phyloP scores from a whole-genome alignment of 1,284 basidiomycete genomes.

The Phellopilus nigrolimitatus region DNA sequence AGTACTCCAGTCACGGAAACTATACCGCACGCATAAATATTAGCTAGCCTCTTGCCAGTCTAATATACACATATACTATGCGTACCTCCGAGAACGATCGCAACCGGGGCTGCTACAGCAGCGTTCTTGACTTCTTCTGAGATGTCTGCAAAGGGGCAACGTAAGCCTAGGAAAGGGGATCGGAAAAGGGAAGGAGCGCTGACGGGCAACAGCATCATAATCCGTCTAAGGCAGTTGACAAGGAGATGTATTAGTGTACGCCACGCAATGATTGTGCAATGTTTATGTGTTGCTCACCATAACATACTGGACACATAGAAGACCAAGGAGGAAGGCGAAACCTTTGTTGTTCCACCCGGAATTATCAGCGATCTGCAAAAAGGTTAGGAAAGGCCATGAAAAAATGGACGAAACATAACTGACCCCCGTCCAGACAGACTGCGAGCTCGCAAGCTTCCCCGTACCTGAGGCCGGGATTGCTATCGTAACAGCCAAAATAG shows the following conservation, averaged over 20 bases:
- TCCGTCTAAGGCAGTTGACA: slow-evolving; percentile 23
- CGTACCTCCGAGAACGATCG: slow-evolving; percentile 21
- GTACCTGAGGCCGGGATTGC: slow-evolving; percentile 18
- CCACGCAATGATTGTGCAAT: background rate
- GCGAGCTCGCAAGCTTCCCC: slow-evolving; percentile 16
- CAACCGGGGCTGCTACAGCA: slow-evolving; percentile 20
- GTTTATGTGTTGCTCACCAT: slow-evolving; percentile 16
- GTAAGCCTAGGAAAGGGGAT: background rate
- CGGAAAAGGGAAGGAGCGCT: background rate
- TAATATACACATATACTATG: background rate
- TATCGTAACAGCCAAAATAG: slow-evolving; percentile 20
- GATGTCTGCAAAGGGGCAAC: slow-evolving; percentile 14
- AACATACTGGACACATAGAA: slow-evolving; percentile 24
- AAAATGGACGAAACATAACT: background rate
- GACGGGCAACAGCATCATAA: slow-evolving; percentile 24
- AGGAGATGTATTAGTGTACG: background rate
- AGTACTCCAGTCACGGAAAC: slow-evolving; percentile 3
- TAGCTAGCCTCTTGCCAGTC: slow-evolving; percentile 15
- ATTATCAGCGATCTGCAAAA: slow-evolving; percentile 21
- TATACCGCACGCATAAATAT: slow-evolving; percentile 7
- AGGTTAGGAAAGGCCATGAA: background rate
- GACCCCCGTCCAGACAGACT: slow-evolving; percentile 21
- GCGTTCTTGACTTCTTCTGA: slow-evolving; percentile 24
- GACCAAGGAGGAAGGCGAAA: slow-evolving; percentile 23
- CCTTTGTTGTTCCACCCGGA: slow-evolving; percentile 23